phyloP scores from a whole-genome alignment of 2,329 filamentous ascomycete species.

The Aspergillus luchuensis region DNA sequence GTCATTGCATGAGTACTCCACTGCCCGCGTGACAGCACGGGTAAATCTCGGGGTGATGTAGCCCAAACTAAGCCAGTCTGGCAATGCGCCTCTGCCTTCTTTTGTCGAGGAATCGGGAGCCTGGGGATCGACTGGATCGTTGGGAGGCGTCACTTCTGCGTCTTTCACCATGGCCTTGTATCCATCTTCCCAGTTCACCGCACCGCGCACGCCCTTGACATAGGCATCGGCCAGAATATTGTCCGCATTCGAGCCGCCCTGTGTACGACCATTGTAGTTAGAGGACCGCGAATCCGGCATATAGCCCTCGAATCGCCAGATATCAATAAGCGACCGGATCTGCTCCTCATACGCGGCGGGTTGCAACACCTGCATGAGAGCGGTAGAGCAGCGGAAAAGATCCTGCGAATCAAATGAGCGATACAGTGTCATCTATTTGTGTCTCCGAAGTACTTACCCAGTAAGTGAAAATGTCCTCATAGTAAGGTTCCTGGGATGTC shows the following conservation, averaged over 20 bases:
- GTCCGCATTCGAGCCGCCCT: slow-evolving; percentile 71
- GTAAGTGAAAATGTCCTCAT: slow-evolving; percentile 70
- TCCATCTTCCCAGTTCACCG: slow-evolving; percentile 65
- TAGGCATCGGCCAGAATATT: slow-evolving; percentile 73
- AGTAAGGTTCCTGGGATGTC: slow-evolving; percentile 67
- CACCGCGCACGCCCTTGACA: slow-evolving; percentile 64
- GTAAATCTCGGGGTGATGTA: slow-evolving; percentile 66
- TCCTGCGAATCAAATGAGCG: slow-evolving; percentile 39
- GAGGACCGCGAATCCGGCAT: slow-evolving; percentile 68
- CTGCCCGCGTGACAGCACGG: slow-evolving; percentile 64
- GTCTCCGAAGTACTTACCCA: slow-evolving; percentile 49
- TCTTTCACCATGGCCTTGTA: slow-evolving; percentile 67
- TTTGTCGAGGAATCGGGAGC: slow-evolving; percentile 64
- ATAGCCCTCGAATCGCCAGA: slow-evolving; percentile 66
- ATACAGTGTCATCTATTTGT: not conserved
- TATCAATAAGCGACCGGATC: slow-evolving; percentile 67
- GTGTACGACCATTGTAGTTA: slow-evolving; percentile 68
- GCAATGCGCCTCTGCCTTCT: slow-evolving; percentile 68
- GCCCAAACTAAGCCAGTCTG: slow-evolving; percentile 66
- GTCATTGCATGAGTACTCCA: slow-evolving; percentile 71
- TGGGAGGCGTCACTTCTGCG: slow-evolving; percentile 63
- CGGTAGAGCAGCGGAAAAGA: slow-evolving; percentile 64
- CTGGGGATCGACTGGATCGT: slow-evolving; percentile 57
- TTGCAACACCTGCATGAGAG: slow-evolving; percentile 67
- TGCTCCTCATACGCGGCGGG: slow-evolving; percentile 65